Base-by-base conservation (phyloP, 352 stramenopile species). In the Phytopythium boreale region DNA sequence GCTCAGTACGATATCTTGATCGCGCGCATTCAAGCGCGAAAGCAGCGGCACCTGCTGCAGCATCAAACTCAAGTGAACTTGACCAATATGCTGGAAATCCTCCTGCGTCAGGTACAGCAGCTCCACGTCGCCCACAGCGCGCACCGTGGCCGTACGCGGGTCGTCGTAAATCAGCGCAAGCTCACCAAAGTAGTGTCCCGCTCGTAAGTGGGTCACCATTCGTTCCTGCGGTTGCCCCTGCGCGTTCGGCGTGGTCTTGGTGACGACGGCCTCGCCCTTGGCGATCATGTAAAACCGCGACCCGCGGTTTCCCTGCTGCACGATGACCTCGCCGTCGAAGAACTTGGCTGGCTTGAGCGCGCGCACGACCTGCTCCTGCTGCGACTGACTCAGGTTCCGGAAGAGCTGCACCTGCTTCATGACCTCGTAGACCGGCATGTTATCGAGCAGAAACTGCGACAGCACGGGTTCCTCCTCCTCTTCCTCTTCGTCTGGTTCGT, bases 101-200 rank as follows among this genome's bases (percentile, higher is more conserved):
- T 94, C 84, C 56, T 93, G 83, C 0, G 88, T 96, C 63, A 96
- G 65, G 59, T 93, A 96, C 57, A 96, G 27, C 12, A 93, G 78
- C 61, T 95, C 85, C 3, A 93, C 82, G 57, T 93, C 87, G 14
- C 81, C 85, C 12, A 90, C 80, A 1, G 88, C 84, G 10, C 82
- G 81, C 14, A 95, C 85, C 11, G 87, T 93, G 9, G 87, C 85
- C 4, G 84, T 92, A 20, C 92, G 88, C 14, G 88, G 88, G 66
- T 98, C 90, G 59, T 96, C 85, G 63, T 97, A 93, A 60, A 98
- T 95, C 27, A 98, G 75, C 6, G 93, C 90, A 14, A 95, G 72
- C 68, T 98, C 93, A 12, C 93, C 93, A 71, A 98, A 98, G 75
- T 97, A 98, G 59, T 95, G 88, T 4, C 93, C 90, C n/a, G 87